Base-by-base conservation (phyloP, 306 rosid genomes). In the Cucurbita moschata region DNA sequence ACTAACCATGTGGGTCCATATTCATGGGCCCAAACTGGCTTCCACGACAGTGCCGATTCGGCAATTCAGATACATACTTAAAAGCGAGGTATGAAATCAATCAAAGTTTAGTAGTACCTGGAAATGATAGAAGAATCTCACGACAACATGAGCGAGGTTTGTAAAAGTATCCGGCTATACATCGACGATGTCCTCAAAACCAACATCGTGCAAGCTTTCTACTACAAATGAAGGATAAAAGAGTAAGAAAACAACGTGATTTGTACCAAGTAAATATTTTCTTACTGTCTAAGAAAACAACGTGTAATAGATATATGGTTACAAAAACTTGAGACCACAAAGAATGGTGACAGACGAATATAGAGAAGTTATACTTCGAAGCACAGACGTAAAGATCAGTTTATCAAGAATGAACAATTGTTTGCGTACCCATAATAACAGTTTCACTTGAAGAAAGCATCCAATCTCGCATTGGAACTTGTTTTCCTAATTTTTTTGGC, bases 401-500 rank as follows among this genome's bases (percentile, higher is more conserved):
- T 66, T 21, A 23, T 50, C 19, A 67, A 44, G 56, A 69, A 68
- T 6, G 18, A 40, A 12, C 19, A 67, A 67, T 21, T 2, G 43
- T 15, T 49, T 12, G 58, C 57, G 14, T 69, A 69, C 74, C 73
- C 74, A 8, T 49, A 50, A 49, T 69, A 69, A 49, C 26, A 26
- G 74, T 50, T 69, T 69, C 74, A 47, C 42, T 68, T 3, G 73
- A 68, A 43, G 54, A 44, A 68, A 68, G 42, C 73, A 69, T 50
- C 59, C n/a, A 69, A 9, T 69, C 7, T 69, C 23, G 42, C 42
- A 23, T 26, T 69, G 56, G 37, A 23, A 7, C 56, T 47, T 21
- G 55, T 21, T 69, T 49, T 30, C 58, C 59, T 58, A 43, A 7
- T 6, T 14, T 46, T 42, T 69, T 69, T 30, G 23, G 44, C 74